Conservation (phyloP, 2,329 filamentous ascomycete species). For the Xylariaceae sp. region DNA sequence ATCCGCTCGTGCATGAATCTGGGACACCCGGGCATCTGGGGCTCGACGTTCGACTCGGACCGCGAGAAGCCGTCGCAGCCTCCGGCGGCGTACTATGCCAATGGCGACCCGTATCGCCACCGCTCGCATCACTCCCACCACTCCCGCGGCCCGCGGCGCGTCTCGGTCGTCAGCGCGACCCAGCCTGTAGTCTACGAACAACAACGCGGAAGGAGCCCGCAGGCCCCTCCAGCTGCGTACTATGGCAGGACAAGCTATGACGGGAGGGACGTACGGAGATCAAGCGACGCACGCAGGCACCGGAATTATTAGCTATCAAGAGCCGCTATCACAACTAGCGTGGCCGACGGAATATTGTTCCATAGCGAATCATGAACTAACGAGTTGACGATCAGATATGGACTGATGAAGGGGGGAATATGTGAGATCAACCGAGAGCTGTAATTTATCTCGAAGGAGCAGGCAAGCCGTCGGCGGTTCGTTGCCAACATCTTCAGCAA, state of each 20-base stretch:
- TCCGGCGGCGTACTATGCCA: conserved; percentile 7
- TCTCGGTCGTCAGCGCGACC: conserved; percentile 30
- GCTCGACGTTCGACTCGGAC: conserved; percentile 35
- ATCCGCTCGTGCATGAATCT: conserved; percentile 52
- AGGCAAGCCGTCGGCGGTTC: too few species aligned
- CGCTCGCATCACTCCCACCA: conserved; percentile 30
- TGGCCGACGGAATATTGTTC: too few species aligned
- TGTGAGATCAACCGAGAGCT: too few species aligned
- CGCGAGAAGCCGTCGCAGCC: conserved; percentile 33
- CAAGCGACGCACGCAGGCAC: conserved; percentile 32
- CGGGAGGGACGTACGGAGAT: conserved; percentile 28
- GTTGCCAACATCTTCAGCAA: too few species aligned
- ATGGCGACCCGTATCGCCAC: conserved; percentile 27
- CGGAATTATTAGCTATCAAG: conserved; percentile 22
- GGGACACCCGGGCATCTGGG: conserved; percentile 38
- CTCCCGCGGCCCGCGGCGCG: conserved; percentile 22
- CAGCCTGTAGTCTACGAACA: conserved; percentile 32
- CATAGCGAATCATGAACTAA: too few species aligned
- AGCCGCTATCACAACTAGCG: not conserved
- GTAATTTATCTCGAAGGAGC: too few species aligned
- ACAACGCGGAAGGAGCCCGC: conserved; percentile 31
- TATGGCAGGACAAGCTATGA: conserved; percentile 25
- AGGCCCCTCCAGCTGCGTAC: conserved; percentile 34
- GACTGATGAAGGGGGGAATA: too few species aligned
- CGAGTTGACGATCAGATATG: too few species aligned